phyloP scores from a whole-genome alignment of 805 yeast genomes.

The Lachancea lanzarotensis region DNA sequence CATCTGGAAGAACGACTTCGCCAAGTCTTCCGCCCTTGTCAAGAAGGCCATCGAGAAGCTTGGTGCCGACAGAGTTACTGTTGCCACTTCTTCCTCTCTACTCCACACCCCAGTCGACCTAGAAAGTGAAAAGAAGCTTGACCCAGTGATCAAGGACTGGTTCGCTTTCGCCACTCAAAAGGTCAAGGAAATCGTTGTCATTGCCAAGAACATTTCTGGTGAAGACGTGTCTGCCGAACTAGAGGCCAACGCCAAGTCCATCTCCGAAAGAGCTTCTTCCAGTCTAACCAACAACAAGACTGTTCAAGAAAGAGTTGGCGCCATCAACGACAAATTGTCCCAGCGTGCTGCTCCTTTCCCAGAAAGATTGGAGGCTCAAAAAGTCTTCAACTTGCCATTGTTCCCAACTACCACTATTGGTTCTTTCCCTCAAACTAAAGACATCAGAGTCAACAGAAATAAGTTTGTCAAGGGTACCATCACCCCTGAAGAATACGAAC shows the following conservation, averaged over 20 bases:
- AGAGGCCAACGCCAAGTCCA: conserved; percentile 80
- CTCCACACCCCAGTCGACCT: conserved; percentile 98
- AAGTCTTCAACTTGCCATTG: conserved; percentile 84
- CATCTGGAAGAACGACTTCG: conserved; percentile 96
- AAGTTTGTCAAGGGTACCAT: conserved; percentile 96
- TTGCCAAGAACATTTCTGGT: conserved; percentile 83
- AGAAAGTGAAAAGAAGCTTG: conserved; percentile 83
- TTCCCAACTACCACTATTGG: conserved; percentile 99
- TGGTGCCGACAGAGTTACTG: conserved; percentile 80
- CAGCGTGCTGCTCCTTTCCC: conserved; percentile 85
- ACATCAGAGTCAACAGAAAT: conserved; percentile 97
- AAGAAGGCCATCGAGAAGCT: conserved; percentile 76
- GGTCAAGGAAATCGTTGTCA: conserved; percentile 80
- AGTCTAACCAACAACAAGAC: conserved; percentile 85
- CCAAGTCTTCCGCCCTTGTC: conserved; percentile 78
- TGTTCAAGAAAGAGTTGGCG: conserved; percentile 80
- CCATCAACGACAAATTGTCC: conserved; percentile 67
- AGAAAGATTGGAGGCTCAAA: conserved; percentile 80
- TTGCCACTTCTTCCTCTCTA: conserved; percentile 93
- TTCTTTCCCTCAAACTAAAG: conserved; percentile 99
- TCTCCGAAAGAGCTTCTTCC: conserved; percentile 80
- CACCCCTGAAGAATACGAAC: conserved; percentile 90
- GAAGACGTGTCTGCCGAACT: conserved; percentile 70
- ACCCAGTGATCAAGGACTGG: conserved; percentile 91
- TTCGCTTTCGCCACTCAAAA: conserved; percentile 98